These are phyloP conservation scores for Penicillium antarcticum DNA, from an alignment of 495 filamentous ascomycete species.

Conservation along the genomic window DNA sequence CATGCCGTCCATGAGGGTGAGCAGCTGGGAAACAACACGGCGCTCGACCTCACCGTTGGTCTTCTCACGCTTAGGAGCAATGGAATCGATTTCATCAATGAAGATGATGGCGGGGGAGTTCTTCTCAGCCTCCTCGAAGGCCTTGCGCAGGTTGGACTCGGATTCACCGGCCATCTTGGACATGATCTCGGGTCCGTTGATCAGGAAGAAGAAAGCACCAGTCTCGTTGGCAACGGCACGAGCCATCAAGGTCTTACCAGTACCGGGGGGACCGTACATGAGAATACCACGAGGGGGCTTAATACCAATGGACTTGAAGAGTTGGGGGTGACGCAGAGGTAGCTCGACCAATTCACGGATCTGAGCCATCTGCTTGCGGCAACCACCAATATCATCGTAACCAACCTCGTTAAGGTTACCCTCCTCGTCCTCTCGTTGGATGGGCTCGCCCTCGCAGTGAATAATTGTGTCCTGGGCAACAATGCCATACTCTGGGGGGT, in stretches of 20 bases:
- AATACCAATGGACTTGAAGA: slow-evolving; percentile 99
- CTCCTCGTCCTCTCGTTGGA: slow-evolving; percentile 98
- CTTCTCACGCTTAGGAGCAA: slow-evolving; percentile 99
- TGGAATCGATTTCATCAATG: slow-evolving; percentile 99
- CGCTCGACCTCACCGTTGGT: slow-evolving; percentile 99
- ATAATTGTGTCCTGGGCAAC: slow-evolving; percentile 98
- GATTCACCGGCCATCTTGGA: slow-evolving; percentile 99
- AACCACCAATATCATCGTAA: slow-evolving; percentile 98
- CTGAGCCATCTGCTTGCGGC: slow-evolving; percentile 99
- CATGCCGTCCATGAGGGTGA: slow-evolving; percentile 99
- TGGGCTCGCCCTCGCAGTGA: slow-evolving; percentile 97
- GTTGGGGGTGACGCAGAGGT: slow-evolving; percentile 91
- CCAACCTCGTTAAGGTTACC: slow-evolving; percentile 98
- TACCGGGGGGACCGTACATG: slow-evolving; percentile 96
- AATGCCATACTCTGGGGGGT: slow-evolving; percentile 96
- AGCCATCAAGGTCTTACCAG: slow-evolving; percentile 98
- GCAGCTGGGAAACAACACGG: slow-evolving; percentile 94
- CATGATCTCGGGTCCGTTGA: slow-evolving; percentile 99
- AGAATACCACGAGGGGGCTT: slow-evolving; percentile 98
- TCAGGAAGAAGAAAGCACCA: slow-evolving; percentile 98
- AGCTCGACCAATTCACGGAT: slow-evolving; percentile 98
- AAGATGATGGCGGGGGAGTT: slow-evolving; percentile 99
- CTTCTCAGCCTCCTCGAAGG: slow-evolving; percentile 99
- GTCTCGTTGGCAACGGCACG: slow-evolving; percentile 98
- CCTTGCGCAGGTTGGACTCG: slow-evolving; percentile 94